Evolutionary conservation across 2,329 filamentous ascomycete genomes (phyloP).

Genomic region (Neofusicoccum kwambonambiense): DNA sequence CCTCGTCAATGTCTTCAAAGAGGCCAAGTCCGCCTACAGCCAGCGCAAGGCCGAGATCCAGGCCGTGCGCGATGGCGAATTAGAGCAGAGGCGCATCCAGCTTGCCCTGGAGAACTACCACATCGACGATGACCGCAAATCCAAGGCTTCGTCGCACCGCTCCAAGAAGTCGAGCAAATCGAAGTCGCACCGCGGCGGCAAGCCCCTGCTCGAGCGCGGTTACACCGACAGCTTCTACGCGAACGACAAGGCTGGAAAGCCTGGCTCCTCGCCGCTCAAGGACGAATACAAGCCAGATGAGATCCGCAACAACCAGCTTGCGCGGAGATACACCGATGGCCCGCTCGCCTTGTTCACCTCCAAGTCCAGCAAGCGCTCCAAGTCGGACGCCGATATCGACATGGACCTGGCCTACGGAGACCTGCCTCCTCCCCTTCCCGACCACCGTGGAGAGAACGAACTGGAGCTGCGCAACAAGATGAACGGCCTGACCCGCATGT

Average conservation of each 20-base stretch:
- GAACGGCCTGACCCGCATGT: constrained; percentile 68
- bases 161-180: constrained; percentile 19
- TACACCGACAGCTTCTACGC: constrained; percentile 47
- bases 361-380: constrained; percentile 29
- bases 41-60: constrained; percentile 83
- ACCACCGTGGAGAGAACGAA: constrained; percentile 43
- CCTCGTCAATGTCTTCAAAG: constrained; percentile 84
- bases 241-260: constrained; percentile 31
- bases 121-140: constrained; percentile 39
- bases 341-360: neutral
- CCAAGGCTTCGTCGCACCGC: constrained; percentile 25
- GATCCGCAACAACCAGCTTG: constrained; percentile 39
- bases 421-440: constrained; percentile 66
- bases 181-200: constrained; percentile 33
- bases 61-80: constrained; percentile 62
- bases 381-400: constrained; percentile 62
- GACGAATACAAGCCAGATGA: constrained; percentile 22
- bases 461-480: constrained; percentile 67
- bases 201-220: constrained; percentile 41
- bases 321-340: constrained; percentile 44
- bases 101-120: constrained; percentile 54
- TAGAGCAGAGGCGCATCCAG: constrained; percentile 59
- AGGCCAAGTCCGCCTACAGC: constrained; percentile 82
- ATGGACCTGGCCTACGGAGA: constrained; percentile 92
- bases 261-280: constrained; percentile 23